Evolutionary conservation across 2,329 filamentous ascomycete species (phyloP).

Genomic region (Alternaria sp.): DNA sequence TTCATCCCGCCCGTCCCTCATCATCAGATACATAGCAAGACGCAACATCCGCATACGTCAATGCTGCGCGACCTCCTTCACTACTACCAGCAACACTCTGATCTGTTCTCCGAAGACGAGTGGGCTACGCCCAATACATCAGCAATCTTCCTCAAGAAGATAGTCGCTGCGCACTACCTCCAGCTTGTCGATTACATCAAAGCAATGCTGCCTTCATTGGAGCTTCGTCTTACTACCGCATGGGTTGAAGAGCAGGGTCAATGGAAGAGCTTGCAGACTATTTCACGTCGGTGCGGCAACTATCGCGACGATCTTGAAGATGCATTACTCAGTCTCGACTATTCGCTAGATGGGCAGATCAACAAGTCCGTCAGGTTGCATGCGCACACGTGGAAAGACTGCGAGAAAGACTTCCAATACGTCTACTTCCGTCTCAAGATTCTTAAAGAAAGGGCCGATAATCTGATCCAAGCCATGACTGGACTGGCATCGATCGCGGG

Average conservation of each 20-base stretch:
- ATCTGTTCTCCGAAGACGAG: conserved; percentile 18
- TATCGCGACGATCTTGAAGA: conserved; percentile 46
- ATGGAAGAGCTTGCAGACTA: conserved; percentile 42
- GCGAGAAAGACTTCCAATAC: conserved; percentile 42
- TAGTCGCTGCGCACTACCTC: conserved; percentile 41
- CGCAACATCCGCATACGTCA: conserved; percentile 29
- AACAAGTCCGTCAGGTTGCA: background rate
- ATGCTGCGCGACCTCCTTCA: conserved; percentile 39
- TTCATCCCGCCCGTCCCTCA: conserved; percentile 28
- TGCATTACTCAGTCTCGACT: conserved; percentile 36
- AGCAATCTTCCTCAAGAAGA: conserved; percentile 41
- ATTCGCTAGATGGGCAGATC: conserved; percentile 19
- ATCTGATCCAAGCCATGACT: conserved; percentile 43
- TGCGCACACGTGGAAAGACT: conserved; percentile 30
- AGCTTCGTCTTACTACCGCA: conserved; percentile 38
- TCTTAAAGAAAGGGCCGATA: conserved; percentile 42
- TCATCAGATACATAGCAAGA: background rate
- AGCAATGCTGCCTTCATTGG: conserved; percentile 42
- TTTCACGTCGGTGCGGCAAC: conserved; percentile 43
- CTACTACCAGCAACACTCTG: conserved; percentile 32
- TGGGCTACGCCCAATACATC: conserved; percentile 32
- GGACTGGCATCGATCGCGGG: conserved; percentile 43
- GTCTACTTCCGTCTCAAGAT: conserved; percentile 41
- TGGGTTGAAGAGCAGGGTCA: conserved; percentile 45
- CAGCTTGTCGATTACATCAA: conserved; percentile 46